Conservation (phyloP, 2,329 filamentous ascomycete genomes). For the Pseudogymnoascus sp. region DNA sequence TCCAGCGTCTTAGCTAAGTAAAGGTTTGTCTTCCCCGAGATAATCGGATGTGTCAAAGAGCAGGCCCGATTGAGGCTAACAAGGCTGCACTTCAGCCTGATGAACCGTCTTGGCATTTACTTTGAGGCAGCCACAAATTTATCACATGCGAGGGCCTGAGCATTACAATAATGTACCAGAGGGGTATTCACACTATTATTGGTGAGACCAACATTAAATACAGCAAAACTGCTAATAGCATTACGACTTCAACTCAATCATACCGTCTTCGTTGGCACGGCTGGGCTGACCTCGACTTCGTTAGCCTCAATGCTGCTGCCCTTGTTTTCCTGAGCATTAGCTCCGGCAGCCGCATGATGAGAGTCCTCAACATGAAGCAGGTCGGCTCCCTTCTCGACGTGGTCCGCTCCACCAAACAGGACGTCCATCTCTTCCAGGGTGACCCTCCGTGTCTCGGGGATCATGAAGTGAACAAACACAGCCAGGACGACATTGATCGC, state of each 20-base stretch:
- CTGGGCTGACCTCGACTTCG: not conserved
- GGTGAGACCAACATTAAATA: constrained; percentile 1
- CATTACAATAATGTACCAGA: not conserved
- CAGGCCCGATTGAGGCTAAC: not conserved
- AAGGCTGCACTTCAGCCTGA: constrained; percentile 2
- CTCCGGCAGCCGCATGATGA: constrained; percentile 17
- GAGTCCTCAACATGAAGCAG: constrained; percentile 21
- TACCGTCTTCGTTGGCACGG: constrained; percentile 1
- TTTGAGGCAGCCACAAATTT: not conserved
- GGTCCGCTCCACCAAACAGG: constrained; percentile 37
- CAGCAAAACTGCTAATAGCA: not conserved
- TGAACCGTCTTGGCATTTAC: not conserved
- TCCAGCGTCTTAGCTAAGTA: not conserved
- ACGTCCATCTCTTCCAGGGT: constrained; percentile 48
- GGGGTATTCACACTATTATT: not conserved
- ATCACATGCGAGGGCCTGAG: not conserved
- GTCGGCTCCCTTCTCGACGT: constrained; percentile 25
- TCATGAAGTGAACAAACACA: constrained; percentile 41
- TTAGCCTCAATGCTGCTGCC: not conserved
- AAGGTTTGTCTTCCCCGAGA: not conserved
- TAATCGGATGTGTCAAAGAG: not conserved
- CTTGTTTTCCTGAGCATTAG: not conserved
- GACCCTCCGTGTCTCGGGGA: constrained; percentile 48
- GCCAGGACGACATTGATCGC: constrained; percentile 39
- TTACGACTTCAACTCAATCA: not conserved